These are phyloP conservation scores for Davidsoniella australis DNA, from an alignment of 2,329 filamentous ascomycete genomes.

Conservation along the genomic window DNA sequence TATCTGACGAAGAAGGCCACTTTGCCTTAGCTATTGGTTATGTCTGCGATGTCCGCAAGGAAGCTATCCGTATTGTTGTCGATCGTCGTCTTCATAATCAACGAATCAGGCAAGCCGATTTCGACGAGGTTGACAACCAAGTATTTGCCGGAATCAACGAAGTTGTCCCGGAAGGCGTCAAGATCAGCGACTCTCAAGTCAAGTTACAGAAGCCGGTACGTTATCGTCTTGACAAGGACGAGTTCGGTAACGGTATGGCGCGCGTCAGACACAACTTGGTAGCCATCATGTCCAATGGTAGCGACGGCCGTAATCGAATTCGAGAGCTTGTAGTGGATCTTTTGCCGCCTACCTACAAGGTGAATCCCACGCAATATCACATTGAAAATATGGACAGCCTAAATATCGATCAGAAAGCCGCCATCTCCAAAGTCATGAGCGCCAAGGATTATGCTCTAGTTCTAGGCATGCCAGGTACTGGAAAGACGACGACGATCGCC, in stretches of 20 bases:
- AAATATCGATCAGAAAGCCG: constrained; percentile 72
- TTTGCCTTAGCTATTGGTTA: constrained; percentile 90
- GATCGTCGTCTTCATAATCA: constrained; percentile 81
- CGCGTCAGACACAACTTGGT: constrained; percentile 86
- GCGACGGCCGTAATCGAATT: constrained; percentile 53
- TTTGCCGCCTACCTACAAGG: constrained; percentile 55
- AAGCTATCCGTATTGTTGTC: constrained; percentile 70
- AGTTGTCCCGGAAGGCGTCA: constrained; percentile 25
- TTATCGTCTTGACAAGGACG: constrained; percentile 90
- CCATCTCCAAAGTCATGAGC: constrained; percentile 89
- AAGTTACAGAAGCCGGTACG: constrained; percentile 26
- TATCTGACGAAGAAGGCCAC: constrained; percentile 88
- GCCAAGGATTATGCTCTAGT: constrained; percentile 93
- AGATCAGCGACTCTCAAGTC: constrained; percentile 1
- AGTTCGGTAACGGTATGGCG: constrained; percentile 97
- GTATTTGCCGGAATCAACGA: constrained; percentile 87
- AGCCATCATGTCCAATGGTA: constrained; percentile 70
- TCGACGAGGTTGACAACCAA: constrained; percentile 63
- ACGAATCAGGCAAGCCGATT: constrained; percentile 56
- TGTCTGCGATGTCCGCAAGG: constrained; percentile 58
- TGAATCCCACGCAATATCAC: constrained; percentile 43
- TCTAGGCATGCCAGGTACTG: constrained; percentile 93
- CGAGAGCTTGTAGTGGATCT: constrained; percentile 69
- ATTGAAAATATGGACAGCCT: constrained; percentile 45
- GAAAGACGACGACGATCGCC: constrained; percentile 95